Evolutionary conservation across 345 rosid species (phyloP), one percentile per base, ranked within the genome.

Genomic region (Garcia nutans): DNA sequence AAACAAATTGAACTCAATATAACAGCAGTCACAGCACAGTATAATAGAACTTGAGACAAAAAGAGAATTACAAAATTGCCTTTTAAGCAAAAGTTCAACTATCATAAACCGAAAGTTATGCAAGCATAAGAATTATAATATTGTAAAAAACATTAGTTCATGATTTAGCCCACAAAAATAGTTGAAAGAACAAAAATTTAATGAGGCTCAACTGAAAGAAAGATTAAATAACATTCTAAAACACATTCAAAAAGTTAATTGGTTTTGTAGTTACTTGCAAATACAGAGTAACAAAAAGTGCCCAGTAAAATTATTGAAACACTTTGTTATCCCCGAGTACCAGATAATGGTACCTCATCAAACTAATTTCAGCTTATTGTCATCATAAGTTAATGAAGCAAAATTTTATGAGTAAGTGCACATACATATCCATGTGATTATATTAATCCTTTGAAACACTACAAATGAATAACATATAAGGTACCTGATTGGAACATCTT

Each of bases 401-500:
- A 37, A 10, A 8, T 33, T 70, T 13, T 5, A 26, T 1, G 10
- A 23, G 8, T 52, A 31, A 52, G 23, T 17, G 37, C 19, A 63
- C 19, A n/a, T 8, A 24, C 45, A 28, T 13, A 13, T 15, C 3
- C 45, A 13, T 37, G 63, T 22, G 12, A 22, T 64, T 24, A 77
- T 65, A 24, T 57, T 56, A 37, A 28, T n/a, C n/a, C 5, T 63
- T 26, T 8, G 5, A 8, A 57, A 65, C 37, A 69, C 20, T 47
- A 37, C 55, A 64, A 70, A 62, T 44, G 20, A 24, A 37, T 5
- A 33, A 75, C 44, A 61, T 42, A 17, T 54, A 45, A 23, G 20
- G 63, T 70, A 96, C 99, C 97, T 89, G 83, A 84, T 84, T 61
- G 78, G 80, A 72, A 92, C 90, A 85, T 87, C 88, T 83, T 89